These are phyloP conservation scores for Cokeromyces recurvatus DNA, from an alignment of 371 early-diverging fungal species.

Conservation along the genomic window DNA sequence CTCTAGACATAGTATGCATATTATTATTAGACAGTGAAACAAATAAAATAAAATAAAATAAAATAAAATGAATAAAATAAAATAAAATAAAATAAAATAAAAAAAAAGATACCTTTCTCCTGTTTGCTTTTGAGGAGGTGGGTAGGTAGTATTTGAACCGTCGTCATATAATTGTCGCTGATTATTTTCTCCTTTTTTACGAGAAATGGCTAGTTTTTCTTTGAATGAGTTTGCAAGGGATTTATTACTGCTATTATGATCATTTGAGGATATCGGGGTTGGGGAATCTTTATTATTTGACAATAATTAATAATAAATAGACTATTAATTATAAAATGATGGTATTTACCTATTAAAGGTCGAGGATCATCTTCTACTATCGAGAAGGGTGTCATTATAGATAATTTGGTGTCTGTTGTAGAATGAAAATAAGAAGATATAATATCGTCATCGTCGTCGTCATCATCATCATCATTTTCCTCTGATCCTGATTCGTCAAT, in stretches of 20 bases:
- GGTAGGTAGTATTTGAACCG: conserved; percentile 14
- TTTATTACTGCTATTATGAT: not conserved
- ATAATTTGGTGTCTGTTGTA: not conserved
- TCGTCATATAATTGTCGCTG: conserved; percentile 18
- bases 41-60: not conserved
- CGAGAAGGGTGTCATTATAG: not conserved
- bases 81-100: not conserved
- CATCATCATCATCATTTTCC: conserved; percentile 13
- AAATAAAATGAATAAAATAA: not conserved
- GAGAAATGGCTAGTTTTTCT: conserved; percentile 1
- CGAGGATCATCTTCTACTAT: not conserved
- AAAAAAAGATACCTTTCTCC: conserved; percentile 10
- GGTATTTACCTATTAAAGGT: not conserved
- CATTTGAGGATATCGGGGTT: conserved; percentile 3
- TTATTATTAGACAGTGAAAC: no score
- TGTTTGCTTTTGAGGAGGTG: conserved; percentile 21
- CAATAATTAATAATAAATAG: not conserved
- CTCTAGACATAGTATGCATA: conserved; percentile 23
- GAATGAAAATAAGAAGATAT: conserved; percentile 1
- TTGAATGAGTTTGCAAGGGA: conserved; percentile 5
- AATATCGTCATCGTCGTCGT: not conserved
- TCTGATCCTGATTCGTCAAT: conserved; percentile 19
- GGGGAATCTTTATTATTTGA: conserved; percentile 5
- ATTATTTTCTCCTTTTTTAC: not conserved
- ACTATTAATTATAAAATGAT: not conserved